These are phyloP conservation scores for Suillus brevipes DNA, from an alignment of 768 basidiomycete genomes.

Conservation along the genomic window DNA sequence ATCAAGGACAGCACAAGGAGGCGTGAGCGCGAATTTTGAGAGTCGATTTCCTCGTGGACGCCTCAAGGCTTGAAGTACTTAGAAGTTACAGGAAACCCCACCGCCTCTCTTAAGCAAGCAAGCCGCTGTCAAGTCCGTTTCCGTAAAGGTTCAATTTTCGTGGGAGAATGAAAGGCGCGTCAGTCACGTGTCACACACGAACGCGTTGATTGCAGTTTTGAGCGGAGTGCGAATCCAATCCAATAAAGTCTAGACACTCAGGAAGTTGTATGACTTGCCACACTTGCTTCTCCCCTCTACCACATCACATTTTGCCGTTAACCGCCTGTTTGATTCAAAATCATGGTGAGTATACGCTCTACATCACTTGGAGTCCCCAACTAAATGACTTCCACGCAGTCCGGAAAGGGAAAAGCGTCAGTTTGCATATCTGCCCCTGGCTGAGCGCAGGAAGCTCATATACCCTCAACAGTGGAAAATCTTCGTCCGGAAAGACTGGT, in stretches of 20 bases:
- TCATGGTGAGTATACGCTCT: slow-evolving; percentile 34
- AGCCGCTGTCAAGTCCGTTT: slow-evolving; percentile 8
- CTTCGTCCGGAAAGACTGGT: slow-evolving; percentile 47
- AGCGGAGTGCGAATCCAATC: slow-evolving; percentile 33
- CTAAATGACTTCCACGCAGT: slow-evolving; percentile 31
- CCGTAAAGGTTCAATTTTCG: slow-evolving; percentile 9
- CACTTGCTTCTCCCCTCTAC: slow-evolving; percentile 14
- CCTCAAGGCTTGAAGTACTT: slow-evolving; percentile 26
- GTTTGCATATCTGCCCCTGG: slow-evolving; percentile 15
- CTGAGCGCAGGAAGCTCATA: slow-evolving; percentile 7
- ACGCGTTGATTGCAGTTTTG: slow-evolving; percentile 32
- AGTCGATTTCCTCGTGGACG: slow-evolving; percentile 30
- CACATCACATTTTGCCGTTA: slow-evolving; percentile 20
- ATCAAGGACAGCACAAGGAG: slow-evolving; percentile 13
- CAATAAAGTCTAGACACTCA: slow-evolving; percentile 34
- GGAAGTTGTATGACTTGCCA: background rate
- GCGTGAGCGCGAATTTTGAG: slow-evolving; percentile 21
- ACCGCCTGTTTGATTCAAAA: slow-evolving; percentile 10
- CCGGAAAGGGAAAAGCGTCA: slow-evolving; percentile 59
- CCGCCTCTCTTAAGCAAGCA: slow-evolving; percentile 3
- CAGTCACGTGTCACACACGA: slow-evolving; percentile 31
- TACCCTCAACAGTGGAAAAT: slow-evolving; percentile 41
- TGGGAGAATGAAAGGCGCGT: slow-evolving; percentile 24
- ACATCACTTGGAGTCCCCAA: background rate
- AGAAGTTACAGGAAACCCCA: slow-evolving; percentile 11